Base-by-base conservation (phyloP, 2,329 filamentous ascomycete genomes). In the Beauveria caledonica region DNA sequence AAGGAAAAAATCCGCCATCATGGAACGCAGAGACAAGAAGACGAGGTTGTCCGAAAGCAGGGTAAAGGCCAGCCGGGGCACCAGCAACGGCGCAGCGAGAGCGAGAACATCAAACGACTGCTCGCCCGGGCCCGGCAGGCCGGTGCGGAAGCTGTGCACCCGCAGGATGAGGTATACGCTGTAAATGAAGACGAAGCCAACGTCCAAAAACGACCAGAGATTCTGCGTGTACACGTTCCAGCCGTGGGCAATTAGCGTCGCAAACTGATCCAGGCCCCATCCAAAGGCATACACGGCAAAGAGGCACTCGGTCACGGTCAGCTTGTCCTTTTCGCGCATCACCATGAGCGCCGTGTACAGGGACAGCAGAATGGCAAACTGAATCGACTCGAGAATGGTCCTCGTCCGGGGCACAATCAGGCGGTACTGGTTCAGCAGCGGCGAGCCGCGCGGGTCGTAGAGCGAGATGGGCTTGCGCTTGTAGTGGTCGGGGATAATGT, bases 141-240 rank as follows among this genome's bases (percentile, higher is more conserved):
- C 78, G 1, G 74, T 77, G 11, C 78, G 74, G 72, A 84, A 82
- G 36, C 86, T 86, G 66, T 87, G 82, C 15, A 90, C 73, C 5
- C 90, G 86, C 36, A 92, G 71, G 29, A 81, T 71, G 7, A 92
- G 76, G 70, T 93, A 94, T 17, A 80, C 73, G 66, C 80, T 76
- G 69, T 89, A 94, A 36, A 94, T 86, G 46, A 79, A 67, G n/a
- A 86, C 82, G 67, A 93, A 95, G 5, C 84, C 85, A 51, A 93
- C 85, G 70, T 94, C 90, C 17, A 95, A 80, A 67, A 95, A 94
- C 0, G 89, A 91, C 90, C 90, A 95, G 3, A 95, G 76, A 66
- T 94, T 93, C 70, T 95, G 89, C 0, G 90, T 92, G 68, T 94
- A 92, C 1, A 94, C 90, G 61, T 85, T 83, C 89, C 82, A 85